A percentile compares a stretch with the other conserved stretches of the same genome.
Conservation (phyloP, 202 grass and related monocot species). For the Carex sylvatica region DNA sequence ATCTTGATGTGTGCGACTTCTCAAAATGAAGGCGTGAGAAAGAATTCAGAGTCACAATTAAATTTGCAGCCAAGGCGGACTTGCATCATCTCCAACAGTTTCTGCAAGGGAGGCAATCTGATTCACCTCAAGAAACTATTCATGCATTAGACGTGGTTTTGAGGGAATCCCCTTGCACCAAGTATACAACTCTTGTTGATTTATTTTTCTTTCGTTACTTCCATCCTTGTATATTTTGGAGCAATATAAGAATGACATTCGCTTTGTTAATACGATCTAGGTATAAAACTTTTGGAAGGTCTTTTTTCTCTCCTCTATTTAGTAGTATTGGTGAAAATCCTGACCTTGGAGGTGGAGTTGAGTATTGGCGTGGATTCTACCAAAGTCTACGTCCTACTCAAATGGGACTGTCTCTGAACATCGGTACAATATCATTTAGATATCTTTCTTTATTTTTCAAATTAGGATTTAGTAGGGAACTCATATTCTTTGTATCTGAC, state of each 20-base stretch:
- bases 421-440: conserved; percentile 29
- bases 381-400: conserved; percentile 81
- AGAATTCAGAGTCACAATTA: conserved; percentile 63
- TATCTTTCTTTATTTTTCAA: not conserved
- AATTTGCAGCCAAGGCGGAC: conserved; percentile 48
- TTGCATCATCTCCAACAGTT: conserved; percentile 60
- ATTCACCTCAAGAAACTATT: conserved; percentile 66
- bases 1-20: not conserved
- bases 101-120: conserved; percentile 46
- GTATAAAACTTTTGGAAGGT: conserved; percentile 55
- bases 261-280: conserved; percentile 27
- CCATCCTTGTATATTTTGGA: not conserved
- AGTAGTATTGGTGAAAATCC: conserved; percentile 1
- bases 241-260: not conserved
- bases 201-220: not conserved
- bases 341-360: conserved; percentile 60
- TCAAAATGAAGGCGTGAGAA: conserved; percentile 39
- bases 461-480: not conserved
- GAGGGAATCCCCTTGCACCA: conserved; percentile 57
- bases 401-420: conserved; percentile 76
- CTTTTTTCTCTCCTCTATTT: conserved; percentile 64
- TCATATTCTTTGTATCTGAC: conserved; percentile 7
- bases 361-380: conserved; percentile 88
- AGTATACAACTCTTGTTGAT: conserved; percentile 28
- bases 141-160: conserved; percentile 87